Conservation (phyloP, 2,329 filamentous ascomycete genomes). For the Neobulgaria alba region DNA sequence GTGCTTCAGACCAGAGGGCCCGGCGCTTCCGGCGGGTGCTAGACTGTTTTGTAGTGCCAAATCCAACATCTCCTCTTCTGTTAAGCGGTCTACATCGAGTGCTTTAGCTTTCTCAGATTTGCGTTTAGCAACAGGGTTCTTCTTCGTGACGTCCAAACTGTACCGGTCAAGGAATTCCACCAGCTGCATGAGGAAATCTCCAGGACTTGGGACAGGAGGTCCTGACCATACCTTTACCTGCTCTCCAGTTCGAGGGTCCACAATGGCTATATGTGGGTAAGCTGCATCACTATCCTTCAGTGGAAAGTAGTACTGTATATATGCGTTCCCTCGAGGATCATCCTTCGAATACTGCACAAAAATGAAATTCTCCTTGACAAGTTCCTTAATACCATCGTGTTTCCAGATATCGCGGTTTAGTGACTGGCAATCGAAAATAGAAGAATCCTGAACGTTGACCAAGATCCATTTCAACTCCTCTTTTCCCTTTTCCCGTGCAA, state of each 20-base stretch:
- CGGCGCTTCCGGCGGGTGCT: constrained; percentile 40
- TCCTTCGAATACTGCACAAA: constrained; percentile 92
- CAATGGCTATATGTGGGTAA: constrained; percentile 91
- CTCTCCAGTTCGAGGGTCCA: constrained; percentile 92
- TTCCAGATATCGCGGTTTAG: constrained; percentile 97
- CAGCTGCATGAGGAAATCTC: constrained; percentile 83
- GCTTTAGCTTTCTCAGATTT: constrained; percentile 62
- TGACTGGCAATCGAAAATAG: constrained; percentile 88
- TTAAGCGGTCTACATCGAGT: constrained; percentile 78
- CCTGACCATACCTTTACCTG: constrained; percentile 96
- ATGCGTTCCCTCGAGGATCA: constrained; percentile 68
- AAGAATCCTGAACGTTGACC: constrained; percentile 89
- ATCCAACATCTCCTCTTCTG: constrained; percentile 94
- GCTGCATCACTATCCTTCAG: constrained; percentile 74
- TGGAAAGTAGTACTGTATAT: constrained; percentile 83
- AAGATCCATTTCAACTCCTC: constrained; percentile 88
- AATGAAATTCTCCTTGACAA: constrained; percentile 85
- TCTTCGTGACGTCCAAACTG: constrained; percentile 77
- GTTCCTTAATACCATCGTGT: constrained; percentile 66
- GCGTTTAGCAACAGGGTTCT: constrained; percentile 81
- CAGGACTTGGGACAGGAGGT: constrained; percentile 62
- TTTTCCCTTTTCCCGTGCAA: constrained; percentile 77
- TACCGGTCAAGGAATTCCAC: constrained; percentile 97
- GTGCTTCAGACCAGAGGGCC: constrained; percentile 38
- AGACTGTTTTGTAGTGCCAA: constrained; percentile 88